Evolutionary conservation across 176 grass and related monocot species (phyloP).

Genomic region (Triticum aestivum): IWGSC_CS_RefSeq_v2.1 NC_057801.1:451021244-451021743

Average conservation of each 20-base stretch:
- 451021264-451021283: too few species aligned
- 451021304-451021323: too few species aligned
- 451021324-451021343: too few species aligned
- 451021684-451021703: slow-evolving; percentile 5
- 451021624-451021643: background rate
- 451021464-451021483: slow-evolving; percentile 34
- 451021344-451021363: background rate
- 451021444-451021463: slow-evolving; percentile 37
- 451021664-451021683: slow-evolving; percentile 2
- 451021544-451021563: background rate
- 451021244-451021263: too few species aligned
- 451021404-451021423: background rate
- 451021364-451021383: background rate
- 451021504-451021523: slow-evolving; percentile 12
- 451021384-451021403: background rate
- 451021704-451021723: slow-evolving; percentile 23
- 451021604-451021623: background rate
- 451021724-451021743: slow-evolving; percentile 13
- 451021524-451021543: background rate
- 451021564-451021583: slow-evolving; percentile 29
- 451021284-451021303: background rate
- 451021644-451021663: slow-evolving; percentile 27
- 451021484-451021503: slow-evolving; percentile 4
- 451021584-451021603: slow-evolving; percentile 36
- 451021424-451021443: background rate